These are phyloP conservation scores for Nothophaeocryptopus gaeumannii DNA, from an alignment of 2,329 filamentous ascomycete genomes.

Conservation along the genomic window DNA sequence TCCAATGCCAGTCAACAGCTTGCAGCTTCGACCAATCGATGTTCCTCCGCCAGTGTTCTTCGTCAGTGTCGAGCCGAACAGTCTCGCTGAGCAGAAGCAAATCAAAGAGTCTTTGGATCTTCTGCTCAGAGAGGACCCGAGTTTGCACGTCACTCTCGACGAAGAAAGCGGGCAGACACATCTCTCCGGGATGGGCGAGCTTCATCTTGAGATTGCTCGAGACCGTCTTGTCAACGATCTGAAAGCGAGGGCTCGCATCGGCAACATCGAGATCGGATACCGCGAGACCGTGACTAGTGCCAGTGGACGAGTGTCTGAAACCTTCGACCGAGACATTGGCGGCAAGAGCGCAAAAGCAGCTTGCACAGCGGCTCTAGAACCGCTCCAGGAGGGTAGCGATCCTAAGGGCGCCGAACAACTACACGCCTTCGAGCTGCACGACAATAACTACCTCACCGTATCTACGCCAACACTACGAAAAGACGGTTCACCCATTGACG, in stretches of 20 bases:
- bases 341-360: conserved; percentile 75
- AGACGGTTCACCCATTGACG: conserved; percentile 39
- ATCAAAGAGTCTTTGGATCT: conserved; percentile 73
- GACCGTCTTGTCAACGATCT: conserved; percentile 86
- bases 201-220: conserved; percentile 89
- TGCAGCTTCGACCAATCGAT: conserved; percentile 83
- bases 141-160: conserved; percentile 77
- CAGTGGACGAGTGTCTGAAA: conserved; percentile 56
- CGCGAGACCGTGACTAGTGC: conserved; percentile 70
- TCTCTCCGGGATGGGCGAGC: conserved; percentile 91
- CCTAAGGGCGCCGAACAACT: conserved; percentile 26
- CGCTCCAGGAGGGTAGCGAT: conserved; percentile 4
- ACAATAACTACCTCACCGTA: conserved; percentile 69
- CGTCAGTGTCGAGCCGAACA: conserved; percentile 81
- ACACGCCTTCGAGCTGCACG: conserved; percentile 48
- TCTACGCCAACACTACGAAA: conserved; percentile 50
- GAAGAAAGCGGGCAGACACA: conserved; percentile 91
- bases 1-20: conserved; percentile 64
- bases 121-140: conserved; percentile 87
- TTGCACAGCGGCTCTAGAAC: conserved; percentile 65
- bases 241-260: conserved; percentile 80
- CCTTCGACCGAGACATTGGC: conserved; percentile 76
- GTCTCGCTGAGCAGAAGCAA: conserved; percentile 73
- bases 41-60: conserved; percentile 96
- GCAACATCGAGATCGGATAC: conserved; percentile 92